phyloP scores from a whole-genome alignment of 1,284 basidiomycete species.

The Salmacisia buchloeana region DNA sequence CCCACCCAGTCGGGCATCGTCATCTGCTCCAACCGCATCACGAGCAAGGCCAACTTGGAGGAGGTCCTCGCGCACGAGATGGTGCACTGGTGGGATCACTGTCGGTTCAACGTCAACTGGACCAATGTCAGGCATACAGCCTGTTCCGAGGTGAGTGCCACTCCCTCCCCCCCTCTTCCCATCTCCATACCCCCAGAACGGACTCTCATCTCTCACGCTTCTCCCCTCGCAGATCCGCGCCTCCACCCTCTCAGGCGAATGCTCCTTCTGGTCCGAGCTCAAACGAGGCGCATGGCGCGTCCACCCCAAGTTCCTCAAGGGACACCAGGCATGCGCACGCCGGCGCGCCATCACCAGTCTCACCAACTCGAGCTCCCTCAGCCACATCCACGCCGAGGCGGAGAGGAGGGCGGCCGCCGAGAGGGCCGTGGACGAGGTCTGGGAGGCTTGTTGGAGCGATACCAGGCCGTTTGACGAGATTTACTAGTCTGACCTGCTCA shows the following conservation, averaged over 20 bases:
- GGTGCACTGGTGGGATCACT: conserved; percentile 92
- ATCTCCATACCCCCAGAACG: background rate
- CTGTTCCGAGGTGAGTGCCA: conserved; percentile 74
- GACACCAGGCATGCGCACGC: conserved; percentile 90
- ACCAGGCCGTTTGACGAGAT: conserved; percentile 97
- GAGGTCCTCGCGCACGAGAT: conserved; percentile 89
- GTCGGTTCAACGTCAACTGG: conserved; percentile 90
- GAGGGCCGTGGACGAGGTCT: conserved; percentile 87
- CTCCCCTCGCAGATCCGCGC: conserved; percentile 70
- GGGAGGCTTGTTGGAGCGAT: conserved; percentile 90
- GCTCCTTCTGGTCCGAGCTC: conserved; percentile 73
- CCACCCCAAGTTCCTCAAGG: conserved; percentile 77
- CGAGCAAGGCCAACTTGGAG: conserved; percentile 79
- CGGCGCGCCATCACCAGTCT: conserved; percentile 80
- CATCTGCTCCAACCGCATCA: conserved; percentile 49
- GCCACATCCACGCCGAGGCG: conserved; percentile 67
- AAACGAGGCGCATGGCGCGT: conserved; percentile 54
- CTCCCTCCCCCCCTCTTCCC: background rate
- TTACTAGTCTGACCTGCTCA: too few species aligned
- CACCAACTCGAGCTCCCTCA: conserved; percentile 39
- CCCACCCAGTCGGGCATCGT: conserved; percentile 32
- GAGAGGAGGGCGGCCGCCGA: conserved; percentile 68
- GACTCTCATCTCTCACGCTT: background rate
- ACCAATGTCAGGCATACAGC: conserved; percentile 83
- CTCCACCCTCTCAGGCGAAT: conserved; percentile 87